Conservation (phyloP, 805 yeast species). For the Candida peoriensis region DNA sequence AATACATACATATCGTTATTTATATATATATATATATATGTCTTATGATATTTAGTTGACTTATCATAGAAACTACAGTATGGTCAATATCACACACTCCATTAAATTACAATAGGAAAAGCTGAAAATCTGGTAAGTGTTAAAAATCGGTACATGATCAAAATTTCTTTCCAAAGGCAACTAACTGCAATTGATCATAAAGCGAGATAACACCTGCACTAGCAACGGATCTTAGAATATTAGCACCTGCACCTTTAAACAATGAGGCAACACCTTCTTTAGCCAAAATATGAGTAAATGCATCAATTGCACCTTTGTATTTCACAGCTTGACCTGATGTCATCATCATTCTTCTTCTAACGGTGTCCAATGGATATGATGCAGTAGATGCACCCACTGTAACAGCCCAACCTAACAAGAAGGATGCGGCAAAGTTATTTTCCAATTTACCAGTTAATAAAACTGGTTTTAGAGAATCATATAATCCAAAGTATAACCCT, state of each 20-base stretch:
- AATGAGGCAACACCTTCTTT: slow-evolving; percentile 91
- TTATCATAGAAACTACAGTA: too few species aligned
- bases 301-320: slow-evolving; percentile 92
- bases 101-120: too few species aligned
- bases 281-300: slow-evolving; percentile 86
- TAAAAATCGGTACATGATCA: too few species aligned
- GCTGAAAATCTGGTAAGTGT: too few species aligned
- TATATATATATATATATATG: not conserved
- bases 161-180: slow-evolving; percentile 94
- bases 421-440: slow-evolving; percentile 91
- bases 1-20: too few species aligned
- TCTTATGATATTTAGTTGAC: not conserved
- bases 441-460: slow-evolving; percentile 90
- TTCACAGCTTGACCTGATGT: slow-evolving; percentile 98
- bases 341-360: slow-evolving; percentile 99
- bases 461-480: slow-evolving; percentile 94
- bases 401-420: slow-evolving; percentile 96
- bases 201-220: slow-evolving; percentile 99
- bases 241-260: slow-evolving; percentile 99
- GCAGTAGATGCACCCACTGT: slow-evolving; percentile 99
- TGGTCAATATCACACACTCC: too few species aligned
- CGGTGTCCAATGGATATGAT: slow-evolving; percentile 98
- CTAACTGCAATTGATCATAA: slow-evolving; percentile 95
- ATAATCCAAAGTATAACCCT: slow-evolving; percentile 98
- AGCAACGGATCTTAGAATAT: slow-evolving; percentile 99